Base-by-base conservation (phyloP, 1,139 yeast genomes). In the Candida pseudocylindracea region DNA sequence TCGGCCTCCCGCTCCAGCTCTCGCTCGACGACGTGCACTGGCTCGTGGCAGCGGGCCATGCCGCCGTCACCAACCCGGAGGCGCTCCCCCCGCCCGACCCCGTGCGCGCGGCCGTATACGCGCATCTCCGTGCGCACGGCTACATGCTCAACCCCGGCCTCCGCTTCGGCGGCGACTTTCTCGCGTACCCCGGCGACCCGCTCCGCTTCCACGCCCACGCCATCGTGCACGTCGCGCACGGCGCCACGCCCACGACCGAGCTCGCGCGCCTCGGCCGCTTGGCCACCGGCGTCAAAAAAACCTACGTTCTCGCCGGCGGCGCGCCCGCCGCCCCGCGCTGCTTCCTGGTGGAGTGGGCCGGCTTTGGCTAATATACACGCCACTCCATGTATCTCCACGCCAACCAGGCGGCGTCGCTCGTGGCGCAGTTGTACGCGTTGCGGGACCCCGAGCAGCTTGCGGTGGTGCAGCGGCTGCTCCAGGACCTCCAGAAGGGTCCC, bases 141-240 rank as follows among this genome's bases (percentile, higher is more conserved):
- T 73, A 62, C 45, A 76, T 47, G 42, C 40, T 83, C 15, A 61
- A 83, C 28, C 94, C 96, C 0, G 98, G 96, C 0, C 56, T 83
- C 30, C 62, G 93, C 37, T 88, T 85, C 48, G 98, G 98, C 1
- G 92, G 93, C 3, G 72, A 72, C 36, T 81, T 71, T 44, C 67
- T 88, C 34, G 83, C 88, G 2, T 88, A 88, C 42, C 96, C 96
- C 0, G 96, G 95, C 1, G 98, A 88, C 46, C 93, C 96, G 2
- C 54, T 88, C 36, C 53, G 92, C 33, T 88, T 70, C 45, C 98
- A 88, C 50, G 78, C 95, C 2, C 94, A 85, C 49, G 63, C 73
- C 38, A 72, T 80, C 7, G 78, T 80, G 2, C 68, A 69, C 34
- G 62, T 72, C 1, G 31, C 37, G 27, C 42, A 48, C 20, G 64